Base-by-base conservation (phyloP, 2,329 filamentous ascomycete species). In the Verticillium albo-atrum region DNA sequence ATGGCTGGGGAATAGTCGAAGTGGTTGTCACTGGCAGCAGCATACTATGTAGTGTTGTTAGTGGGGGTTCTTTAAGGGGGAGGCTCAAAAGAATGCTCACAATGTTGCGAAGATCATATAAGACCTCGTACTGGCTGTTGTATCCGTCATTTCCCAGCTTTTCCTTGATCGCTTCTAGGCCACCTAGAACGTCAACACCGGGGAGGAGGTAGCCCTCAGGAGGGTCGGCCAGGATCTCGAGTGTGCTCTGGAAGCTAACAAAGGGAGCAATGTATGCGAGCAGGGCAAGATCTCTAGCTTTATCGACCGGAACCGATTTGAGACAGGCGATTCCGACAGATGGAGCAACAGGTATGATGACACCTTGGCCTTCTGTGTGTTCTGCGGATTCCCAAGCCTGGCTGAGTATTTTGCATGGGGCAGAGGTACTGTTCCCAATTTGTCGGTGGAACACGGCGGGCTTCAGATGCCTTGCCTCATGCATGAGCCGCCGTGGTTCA, bases 251-350 rank as follows among this genome's bases (percentile, higher is more conserved):
- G 6, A 58, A 64, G 14, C 54, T n/a, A 1, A 65, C 5, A 6
- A 58, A 64, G 3, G 66, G 65, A 17, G 57, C 54, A 2, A 67
- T 52, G 34, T 64, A 67, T 54, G 64, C 58, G 6, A 67, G 59
- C 14, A 67, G 58, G 14, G 59, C 60, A 12, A 59, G 10, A 32
- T 63, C 57, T 2, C 28, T 52, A 26, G 58, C 54, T 26, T 58
- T 59, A 15, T 62, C 59, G 7, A 63, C 52, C 7, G 56, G 54
- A 6, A 67, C 35, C 1, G 63, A 61, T 4, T 58, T 59, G 10
- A 65, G 20, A 37, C 64, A 67, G 6, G 34, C 34, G 15, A 37
- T n/a, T 2, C 34, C 34, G 17, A 37, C 17, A 15, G 34, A 37
- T 15, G 34, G 34, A 3, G 34, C 14, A 4, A 37, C 34, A 15